Evolutionary conservation across 1,139 yeast species (phyloP), one percentile per base, ranked within the genome.

Genomic region (Zygoascus sp.): DNA sequence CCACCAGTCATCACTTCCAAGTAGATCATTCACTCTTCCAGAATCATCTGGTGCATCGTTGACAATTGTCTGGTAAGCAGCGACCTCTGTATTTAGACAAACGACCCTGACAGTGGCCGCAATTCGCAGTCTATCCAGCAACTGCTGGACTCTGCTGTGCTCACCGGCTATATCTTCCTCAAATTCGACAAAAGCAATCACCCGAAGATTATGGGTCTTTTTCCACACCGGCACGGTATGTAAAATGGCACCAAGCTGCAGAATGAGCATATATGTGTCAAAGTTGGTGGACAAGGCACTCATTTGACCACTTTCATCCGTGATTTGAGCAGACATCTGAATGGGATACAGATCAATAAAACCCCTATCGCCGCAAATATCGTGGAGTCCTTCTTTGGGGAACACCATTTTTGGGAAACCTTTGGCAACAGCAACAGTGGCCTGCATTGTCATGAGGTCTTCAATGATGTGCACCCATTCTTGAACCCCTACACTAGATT

Each of bases 211-310:
- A 58, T 87, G 94, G 0, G 83, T 80, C 41, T 74, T 72, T 54
- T 85, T 82, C 98, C 98, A 92, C 43, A 83, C 86, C 1, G 95
- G 95, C 4, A 92, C 98, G 0, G 97, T 89, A 8, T 86, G 80
- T 52, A 92, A 68, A 53, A 92, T 90, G 1, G 96, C 95, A 2
- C 97, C 98, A 53, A 92, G 70, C 60, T 92, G 98, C 50, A 92
- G 69, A 56, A 92, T 92, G 59, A 92, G 74, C 0, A 97, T 90
- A 60, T 89, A 92, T 0, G 98, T 92, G 62, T 92, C 98, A 61
- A 92, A 88, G 60, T 92, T 92, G 0, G 96, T 87, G 0, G 96
- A 83, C 51, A 83, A 63, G 1, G 87, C 81, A 13, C 85, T 78
- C 49, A 79, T 77, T 20, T 70, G 72, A 7, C 92, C 92, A 49